phyloP scores from a whole-genome alignment of 441 rosid genomes.

The Geranium incanum region DNA sequence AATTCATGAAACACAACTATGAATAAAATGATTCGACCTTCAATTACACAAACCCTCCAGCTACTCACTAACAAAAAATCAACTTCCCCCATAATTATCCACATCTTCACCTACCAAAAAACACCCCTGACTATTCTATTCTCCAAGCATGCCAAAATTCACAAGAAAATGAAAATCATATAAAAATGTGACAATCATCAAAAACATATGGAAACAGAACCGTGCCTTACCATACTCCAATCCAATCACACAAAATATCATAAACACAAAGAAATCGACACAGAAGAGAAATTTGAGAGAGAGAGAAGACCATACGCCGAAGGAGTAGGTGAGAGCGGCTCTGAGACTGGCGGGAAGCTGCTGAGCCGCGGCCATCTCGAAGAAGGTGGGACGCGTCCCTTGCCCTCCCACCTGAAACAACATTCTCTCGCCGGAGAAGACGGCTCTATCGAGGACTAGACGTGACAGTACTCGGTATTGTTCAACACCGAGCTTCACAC shows the following conservation, averaged over 20 bases:
- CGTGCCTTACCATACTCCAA: not conserved
- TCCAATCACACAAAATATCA: not conserved
- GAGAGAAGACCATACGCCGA: conserved; percentile 48
- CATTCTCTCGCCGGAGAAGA: no score
- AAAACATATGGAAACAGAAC: conserved; percentile 13
- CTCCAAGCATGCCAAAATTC: not conserved
- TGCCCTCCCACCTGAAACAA: conserved; percentile 98
- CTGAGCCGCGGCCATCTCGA: conserved; percentile 99
- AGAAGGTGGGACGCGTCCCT: conserved; percentile 96
- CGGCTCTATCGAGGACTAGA: no score
- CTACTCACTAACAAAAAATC: not conserved
- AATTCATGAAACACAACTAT: conserved; percentile 2
- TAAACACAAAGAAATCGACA: not conserved
- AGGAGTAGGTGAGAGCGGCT: conserved; percentile 85
- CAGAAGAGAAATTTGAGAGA: not conserved
- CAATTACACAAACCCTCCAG: not conserved
- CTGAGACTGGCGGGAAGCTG: conserved; percentile 98
- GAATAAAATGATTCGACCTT: not conserved
- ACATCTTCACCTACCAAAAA: not conserved
- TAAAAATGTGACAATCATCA: conserved; percentile 12
- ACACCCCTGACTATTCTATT: not conserved
- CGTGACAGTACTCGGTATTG: no score
- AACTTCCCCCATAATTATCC: not conserved
- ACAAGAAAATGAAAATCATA: conserved; percentile 10
- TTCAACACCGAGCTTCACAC: no score